Percentiles rank a stretch among this genome's conserved stretches.
Evolutionary conservation across 805 yeast genomes (phyloP).

Genomic region (Clavispora fructus): DNA sequence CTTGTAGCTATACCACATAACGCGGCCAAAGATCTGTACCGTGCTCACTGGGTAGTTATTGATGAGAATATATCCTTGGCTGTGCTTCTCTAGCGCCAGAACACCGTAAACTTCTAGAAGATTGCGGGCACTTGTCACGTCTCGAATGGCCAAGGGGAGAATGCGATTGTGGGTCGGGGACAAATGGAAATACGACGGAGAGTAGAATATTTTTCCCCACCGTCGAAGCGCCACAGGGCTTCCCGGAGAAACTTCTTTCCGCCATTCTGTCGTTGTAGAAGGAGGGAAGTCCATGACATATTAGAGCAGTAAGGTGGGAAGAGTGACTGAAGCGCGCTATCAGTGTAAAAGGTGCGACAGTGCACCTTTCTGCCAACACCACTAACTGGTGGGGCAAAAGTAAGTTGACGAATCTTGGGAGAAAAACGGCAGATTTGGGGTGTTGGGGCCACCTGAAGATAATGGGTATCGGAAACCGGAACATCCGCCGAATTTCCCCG

Average conservation of each 20-base stretch:
- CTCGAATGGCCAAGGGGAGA: slow-evolving; percentile 26
- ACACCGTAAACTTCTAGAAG: slow-evolving; percentile 13
- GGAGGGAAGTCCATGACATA: not conserved
- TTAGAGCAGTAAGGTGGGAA: not conserved
- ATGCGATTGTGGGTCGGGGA: slow-evolving; percentile 20
- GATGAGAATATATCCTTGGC: slow-evolving; percentile 14
- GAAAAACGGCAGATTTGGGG: too few relatives aligned
- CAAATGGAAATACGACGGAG: slow-evolving; percentile 30
- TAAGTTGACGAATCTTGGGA: too few relatives aligned
- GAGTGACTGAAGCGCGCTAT: not conserved
- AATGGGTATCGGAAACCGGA: too few relatives aligned
- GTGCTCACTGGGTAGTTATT: slow-evolving; percentile 31
- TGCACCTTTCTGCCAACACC: too few relatives aligned
- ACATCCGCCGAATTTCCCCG: too few relatives aligned
- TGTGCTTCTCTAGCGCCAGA: slow-evolving; percentile 10
- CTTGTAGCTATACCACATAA: slow-evolving; percentile 12
- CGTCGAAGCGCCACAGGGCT: slow-evolving; percentile 28
- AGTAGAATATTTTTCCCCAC: slow-evolving; percentile 21
- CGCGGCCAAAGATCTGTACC: slow-evolving; percentile 23
- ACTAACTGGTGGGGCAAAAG: too few relatives aligned
- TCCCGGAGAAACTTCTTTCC: slow-evolving; percentile 29
- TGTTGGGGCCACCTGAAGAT: too few relatives aligned
- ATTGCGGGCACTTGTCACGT: slow-evolving; percentile 16
- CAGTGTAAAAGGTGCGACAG: not conserved
- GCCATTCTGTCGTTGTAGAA: not conserved